These are phyloP conservation scores for Epichloe elymi DNA, from an alignment of 2,329 filamentous ascomycete genomes.

Conservation along the genomic window DNA sequence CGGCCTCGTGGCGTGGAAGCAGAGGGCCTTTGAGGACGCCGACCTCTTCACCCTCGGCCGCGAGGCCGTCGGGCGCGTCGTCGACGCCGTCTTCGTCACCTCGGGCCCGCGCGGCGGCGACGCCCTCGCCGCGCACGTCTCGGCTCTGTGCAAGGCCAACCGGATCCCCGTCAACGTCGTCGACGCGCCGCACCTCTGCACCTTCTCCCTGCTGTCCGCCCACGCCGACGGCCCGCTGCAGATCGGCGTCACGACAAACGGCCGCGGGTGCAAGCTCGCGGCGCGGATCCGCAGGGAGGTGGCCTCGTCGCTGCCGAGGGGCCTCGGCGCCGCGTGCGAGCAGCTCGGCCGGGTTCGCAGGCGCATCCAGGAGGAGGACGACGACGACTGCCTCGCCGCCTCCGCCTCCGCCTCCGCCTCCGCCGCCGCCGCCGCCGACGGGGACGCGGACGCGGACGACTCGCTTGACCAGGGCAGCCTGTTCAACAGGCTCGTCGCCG, in stretches of 20 bases:
- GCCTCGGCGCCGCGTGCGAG: constrained; percentile 65
- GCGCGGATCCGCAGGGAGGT: constrained; percentile 83
- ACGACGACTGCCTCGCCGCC: neutral
- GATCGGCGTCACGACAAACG: constrained; percentile 90
- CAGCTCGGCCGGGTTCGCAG: constrained; percentile 61
- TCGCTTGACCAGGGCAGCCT: constrained; percentile 61
- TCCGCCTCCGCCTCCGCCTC: no score
- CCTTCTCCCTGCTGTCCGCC: constrained; percentile 79
- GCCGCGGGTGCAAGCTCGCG: constrained; percentile 85
- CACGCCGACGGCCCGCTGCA: constrained; percentile 85
- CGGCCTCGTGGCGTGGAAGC: constrained; percentile 52
- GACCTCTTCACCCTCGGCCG: constrained; percentile 70
- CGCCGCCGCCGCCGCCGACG: constrained; percentile 4
- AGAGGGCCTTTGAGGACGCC: constrained; percentile 51
- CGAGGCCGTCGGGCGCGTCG: constrained; percentile 60
- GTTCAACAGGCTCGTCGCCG: constrained; percentile 66
- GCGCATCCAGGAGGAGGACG: constrained; percentile 62
- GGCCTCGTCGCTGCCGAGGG: constrained; percentile 59
- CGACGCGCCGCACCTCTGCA: constrained; percentile 75
- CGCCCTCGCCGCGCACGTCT: constrained; percentile 46
- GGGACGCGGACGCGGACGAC: constrained; percentile 35
- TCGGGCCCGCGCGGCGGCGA: constrained; percentile 33
- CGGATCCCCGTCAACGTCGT: constrained; percentile 89
- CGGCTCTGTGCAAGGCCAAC: constrained; percentile 58
- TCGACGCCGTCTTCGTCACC: constrained; percentile 90